phyloP scores from a whole-genome alignment of 345 rosid species.

The Boechera stricta region DNA sequence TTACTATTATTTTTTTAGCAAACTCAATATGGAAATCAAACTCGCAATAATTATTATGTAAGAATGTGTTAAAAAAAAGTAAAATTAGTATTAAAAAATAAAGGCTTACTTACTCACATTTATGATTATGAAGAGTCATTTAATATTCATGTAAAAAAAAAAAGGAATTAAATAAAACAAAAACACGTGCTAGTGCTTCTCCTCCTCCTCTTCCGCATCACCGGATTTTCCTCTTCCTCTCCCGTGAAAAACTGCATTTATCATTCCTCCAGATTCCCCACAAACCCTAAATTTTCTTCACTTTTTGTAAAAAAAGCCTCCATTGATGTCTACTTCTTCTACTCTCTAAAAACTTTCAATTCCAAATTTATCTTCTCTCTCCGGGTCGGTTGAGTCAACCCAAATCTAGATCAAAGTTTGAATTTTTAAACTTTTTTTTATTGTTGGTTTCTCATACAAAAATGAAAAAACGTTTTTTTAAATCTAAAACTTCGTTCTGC shows the following conservation, averaged over 20 bases:
- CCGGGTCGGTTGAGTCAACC: slow-evolving; percentile 13
- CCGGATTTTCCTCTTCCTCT: slow-evolving; percentile 50
- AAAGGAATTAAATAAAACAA: neutral
- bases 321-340: neutral
- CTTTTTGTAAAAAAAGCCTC: neutral
- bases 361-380: neutral
- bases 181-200: slow-evolving; percentile 38
- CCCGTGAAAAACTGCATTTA: slow-evolving; percentile 41
- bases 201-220: slow-evolving; percentile 44
- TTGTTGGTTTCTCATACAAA: neutral
- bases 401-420: slow-evolving; percentile 40
- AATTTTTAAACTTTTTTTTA: neutral
- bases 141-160: neutral
- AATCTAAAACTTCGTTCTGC: neutral
- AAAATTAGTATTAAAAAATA: too few species aligned
- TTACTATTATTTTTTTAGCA: too few species aligned
- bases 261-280: slow-evolving; percentile 4
- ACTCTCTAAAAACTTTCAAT: neutral
- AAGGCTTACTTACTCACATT: neutral
- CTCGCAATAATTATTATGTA: too few species aligned
- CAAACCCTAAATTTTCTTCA: slow-evolving; percentile 28
- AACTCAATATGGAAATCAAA: too few species aligned
- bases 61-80: too few species aligned
- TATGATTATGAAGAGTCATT: neutral
- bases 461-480: neutral